Evolutionary conservation across 2,329 filamentous ascomycete species (phyloP), one percentile per base, ranked within the genome.

Genomic region (Cercospora sojina): DNA sequence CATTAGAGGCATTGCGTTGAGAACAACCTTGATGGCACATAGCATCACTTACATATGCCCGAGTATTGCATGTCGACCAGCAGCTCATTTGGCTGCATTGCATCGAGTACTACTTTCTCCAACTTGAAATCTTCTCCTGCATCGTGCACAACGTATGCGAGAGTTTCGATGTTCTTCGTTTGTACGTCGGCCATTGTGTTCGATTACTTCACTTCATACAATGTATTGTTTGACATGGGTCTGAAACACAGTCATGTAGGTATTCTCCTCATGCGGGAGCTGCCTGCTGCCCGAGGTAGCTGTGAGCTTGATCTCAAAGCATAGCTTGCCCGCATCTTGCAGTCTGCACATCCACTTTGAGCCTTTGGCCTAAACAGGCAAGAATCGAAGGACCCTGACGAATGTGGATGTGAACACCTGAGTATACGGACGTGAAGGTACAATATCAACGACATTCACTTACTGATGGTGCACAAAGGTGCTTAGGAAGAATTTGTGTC

Each of bases 1-100:
- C 10, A 5, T 49, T 10, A 49, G 43, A 23, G 43, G 20, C 43
- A 23, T 12, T 23, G 18, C 18, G 8, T 6, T 10, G 18, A 49
- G 18, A 25, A 23, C 43, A 41, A 49, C 43, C 43, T 49, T 49
- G 43, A 23, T 49, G 43, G 43, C 43, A 23, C 10, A 10, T 3
- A 23, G 12, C 41, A n/a, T 49, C 43, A 49, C 43, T 49, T 49
- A 66, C 71, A 72, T 31, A 72, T 71, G 16, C 70, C 71, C 6
- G 68, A 66, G 35, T 69, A 70, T 41, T 70, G 63, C 63, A 72
- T 71, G 16, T 70, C 67, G 29, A 72, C 53, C 1, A 72, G 65
- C 16, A 69, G 43, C 59, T 72, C 71, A 18, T 68, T 57, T 47
- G 62, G 59, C 43, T 68, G 69, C 51, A 70, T 56, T 9, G 62